These are phyloP conservation scores for Ganoderma multipileum DNA, from an alignment of 1,284 basidiomycete genomes.

Conservation along the genomic window DNA sequence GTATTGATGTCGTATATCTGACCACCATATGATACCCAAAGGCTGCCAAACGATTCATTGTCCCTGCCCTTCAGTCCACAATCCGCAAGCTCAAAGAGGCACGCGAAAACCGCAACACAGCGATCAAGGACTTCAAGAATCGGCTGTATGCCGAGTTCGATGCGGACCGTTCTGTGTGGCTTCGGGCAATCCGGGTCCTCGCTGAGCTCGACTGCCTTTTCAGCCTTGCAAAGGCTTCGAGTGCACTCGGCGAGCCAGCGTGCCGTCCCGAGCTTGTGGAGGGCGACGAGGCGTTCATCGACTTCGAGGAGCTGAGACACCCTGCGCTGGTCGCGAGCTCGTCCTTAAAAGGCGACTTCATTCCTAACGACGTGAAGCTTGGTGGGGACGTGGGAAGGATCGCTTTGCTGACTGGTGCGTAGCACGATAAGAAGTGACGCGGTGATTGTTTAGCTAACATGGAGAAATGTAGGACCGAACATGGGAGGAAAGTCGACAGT, in stretches of 20 bases:
- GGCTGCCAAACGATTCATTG: conserved; percentile 79
- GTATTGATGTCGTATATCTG: neutral
- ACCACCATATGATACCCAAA: conserved; percentile 37
- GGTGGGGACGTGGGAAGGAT: conserved; percentile 84
- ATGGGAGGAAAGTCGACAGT: conserved; percentile 94
- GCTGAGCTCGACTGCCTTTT: conserved; percentile 95
- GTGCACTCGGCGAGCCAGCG: conserved; percentile 89
- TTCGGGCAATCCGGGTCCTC: conserved; percentile 78
- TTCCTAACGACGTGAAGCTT: conserved; percentile 92
- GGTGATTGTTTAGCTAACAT: neutral
- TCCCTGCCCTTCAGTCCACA: conserved; percentile 72
- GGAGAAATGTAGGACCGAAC: conserved; percentile 71
- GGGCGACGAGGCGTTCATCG: conserved; percentile 77
- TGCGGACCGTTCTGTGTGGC: conserved; percentile 80
- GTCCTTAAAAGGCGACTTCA: conserved; percentile 78
- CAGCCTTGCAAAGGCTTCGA: conserved; percentile 90
- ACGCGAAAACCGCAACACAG: conserved; percentile 82
- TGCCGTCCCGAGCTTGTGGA: conserved; percentile 92
- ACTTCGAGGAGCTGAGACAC: conserved; percentile 87
- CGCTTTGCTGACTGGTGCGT: conserved; percentile 86
- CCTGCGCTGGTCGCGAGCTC: conserved; percentile 76
- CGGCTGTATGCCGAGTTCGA: conserved; percentile 89
- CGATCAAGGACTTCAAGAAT: conserved; percentile 83
- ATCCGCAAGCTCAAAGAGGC: conserved; percentile 91
- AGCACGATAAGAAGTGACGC: neutral